Base-by-base conservation (phyloP, 306 rosid genomes). In the Vachellia pachyceras region DNA sequence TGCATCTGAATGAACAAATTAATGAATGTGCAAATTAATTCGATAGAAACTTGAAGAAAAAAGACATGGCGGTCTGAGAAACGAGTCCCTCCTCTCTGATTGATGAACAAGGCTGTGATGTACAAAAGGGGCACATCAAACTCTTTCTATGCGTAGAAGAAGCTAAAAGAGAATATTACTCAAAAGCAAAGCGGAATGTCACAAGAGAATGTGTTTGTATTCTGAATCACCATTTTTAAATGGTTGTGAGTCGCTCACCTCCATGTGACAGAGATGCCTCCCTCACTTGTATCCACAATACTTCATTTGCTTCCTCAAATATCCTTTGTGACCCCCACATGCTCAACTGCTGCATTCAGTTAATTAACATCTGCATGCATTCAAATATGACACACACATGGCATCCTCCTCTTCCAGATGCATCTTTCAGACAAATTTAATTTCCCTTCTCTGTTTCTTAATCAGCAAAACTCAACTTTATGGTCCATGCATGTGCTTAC, bases 401-500 rank as follows among this genome's bases (percentile, higher is more conserved):
- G 22, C n/a, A 72, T 54, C 46, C 77, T 52, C 70, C 65, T 76
- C 3, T 70, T 36, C 17, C 25, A 17, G 33, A 73, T 13, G 41
- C 78, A 61, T 69, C 75, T 42, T 37, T 58, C 75, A 68, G 69
- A 77, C 82, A 81, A 75, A 65, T 42, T 6, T 35, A 61, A 14
- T 64, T 64, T 35, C 18, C 45, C 29, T 47, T 50, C 36, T 15
- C 2, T 40, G 52, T 22, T 69, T 82, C 65, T 75, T 69, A 41
- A 17, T 73, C 57, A 5, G 20, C 3, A 65, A 46, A 13, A 60
- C 11, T 82, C 76, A 9, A 75, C 25, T 66, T 67, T 61, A 46
- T 77, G 78, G 82, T 85, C 72, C 90, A 82, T 88, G 86, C 90
- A 82, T 87, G 85, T 88, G 95, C 85, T 41, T 20, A 20, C 52